Percentiles rank a stretch among this genome's conserved stretches.
Conservation (phyloP, 768 basidiomycete genomes). For the Polyporus arcularius region DNA sequence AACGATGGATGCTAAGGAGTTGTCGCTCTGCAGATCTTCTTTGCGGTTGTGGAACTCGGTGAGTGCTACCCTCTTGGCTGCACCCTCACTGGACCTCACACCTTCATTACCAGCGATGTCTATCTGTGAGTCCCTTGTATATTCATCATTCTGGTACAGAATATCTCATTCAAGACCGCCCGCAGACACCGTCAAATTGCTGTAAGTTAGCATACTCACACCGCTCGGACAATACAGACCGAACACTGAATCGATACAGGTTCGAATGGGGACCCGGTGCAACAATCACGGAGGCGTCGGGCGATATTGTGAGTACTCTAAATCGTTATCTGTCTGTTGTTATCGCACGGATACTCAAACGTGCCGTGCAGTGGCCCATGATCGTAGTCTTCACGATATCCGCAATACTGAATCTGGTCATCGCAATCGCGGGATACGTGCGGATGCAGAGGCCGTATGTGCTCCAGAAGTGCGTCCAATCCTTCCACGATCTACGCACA, state of each 20-base stretch:
- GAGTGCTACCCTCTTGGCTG: background rate
- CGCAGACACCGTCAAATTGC: background rate
- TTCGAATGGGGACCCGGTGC: no score
- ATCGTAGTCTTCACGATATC: background rate
- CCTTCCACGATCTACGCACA: no score
- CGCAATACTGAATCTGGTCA: background rate
- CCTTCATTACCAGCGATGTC: background rate
- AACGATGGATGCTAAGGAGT: background rate
- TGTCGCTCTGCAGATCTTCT: background rate
- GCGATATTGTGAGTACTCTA: no score
- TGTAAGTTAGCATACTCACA: background rate
- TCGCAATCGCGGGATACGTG: background rate
- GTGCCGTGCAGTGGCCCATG: constrained; percentile 11
- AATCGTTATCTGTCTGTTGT: background rate
- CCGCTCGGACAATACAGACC: no score
- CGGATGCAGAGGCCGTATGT: constrained; percentile 10
- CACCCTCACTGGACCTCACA: no score
- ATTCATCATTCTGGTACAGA: no score
- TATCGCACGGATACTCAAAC: background rate
- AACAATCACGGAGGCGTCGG: no score
- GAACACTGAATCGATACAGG: no score
- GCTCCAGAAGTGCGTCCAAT: background rate
- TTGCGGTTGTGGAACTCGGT: background rate
- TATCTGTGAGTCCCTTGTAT: background rate
- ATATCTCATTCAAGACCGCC: background rate